phyloP scores from a whole-genome alignment of 2,329 filamentous ascomycete genomes.

The Arachnomyces sp. region DNA sequence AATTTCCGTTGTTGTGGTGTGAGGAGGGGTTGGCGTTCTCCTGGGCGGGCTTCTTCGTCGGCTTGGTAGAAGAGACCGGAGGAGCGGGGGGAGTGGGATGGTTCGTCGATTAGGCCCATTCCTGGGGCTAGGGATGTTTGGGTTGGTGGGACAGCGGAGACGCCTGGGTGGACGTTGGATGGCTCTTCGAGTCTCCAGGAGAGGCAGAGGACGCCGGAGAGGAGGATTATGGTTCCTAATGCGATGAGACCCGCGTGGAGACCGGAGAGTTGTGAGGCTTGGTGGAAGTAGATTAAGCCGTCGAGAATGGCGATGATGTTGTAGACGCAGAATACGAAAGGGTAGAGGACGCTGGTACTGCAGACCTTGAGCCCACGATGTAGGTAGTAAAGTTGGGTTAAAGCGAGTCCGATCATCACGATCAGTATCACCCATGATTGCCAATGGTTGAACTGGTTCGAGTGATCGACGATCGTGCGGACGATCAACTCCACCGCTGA shows the following conservation, averaged over 20 bases:
- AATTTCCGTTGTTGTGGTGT: conserved; percentile 18
- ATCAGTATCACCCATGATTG: conserved; percentile 88
- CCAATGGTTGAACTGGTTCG: conserved; percentile 93
- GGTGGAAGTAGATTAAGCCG: conserved; percentile 91
- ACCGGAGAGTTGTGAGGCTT: conserved; percentile 68
- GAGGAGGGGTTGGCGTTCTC: conserved; percentile 33
- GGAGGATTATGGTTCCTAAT: conserved; percentile 74
- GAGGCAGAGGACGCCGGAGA: conserved; percentile 79
- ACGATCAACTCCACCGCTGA: conserved; percentile 93
- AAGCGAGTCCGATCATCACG: conserved; percentile 68
- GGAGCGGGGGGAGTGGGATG: conserved; percentile 20
- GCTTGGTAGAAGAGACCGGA: conserved; percentile 16
- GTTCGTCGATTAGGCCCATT: conserved; percentile 64
- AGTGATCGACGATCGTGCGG: conserved; percentile 70
- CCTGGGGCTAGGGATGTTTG: conserved; percentile 69
- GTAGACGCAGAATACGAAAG: conserved; percentile 96
- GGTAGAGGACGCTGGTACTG: conserved; percentile 91
- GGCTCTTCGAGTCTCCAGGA: conserved; percentile 82
- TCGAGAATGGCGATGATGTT: conserved; percentile 98
- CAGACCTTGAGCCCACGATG: conserved; percentile 89
- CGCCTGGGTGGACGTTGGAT: conserved; percentile 26
- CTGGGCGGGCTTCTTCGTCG: conserved; percentile 34
- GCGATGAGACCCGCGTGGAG: conserved; percentile 66
- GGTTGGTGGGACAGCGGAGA: conserved; percentile 42
- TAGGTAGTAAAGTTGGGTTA: conserved; percentile 90